Evolutionary conservation across 2,329 filamentous ascomycete species (phyloP), one percentile per base, ranked within the genome.

Genomic region (Rachicladosporium sp.): DNA sequence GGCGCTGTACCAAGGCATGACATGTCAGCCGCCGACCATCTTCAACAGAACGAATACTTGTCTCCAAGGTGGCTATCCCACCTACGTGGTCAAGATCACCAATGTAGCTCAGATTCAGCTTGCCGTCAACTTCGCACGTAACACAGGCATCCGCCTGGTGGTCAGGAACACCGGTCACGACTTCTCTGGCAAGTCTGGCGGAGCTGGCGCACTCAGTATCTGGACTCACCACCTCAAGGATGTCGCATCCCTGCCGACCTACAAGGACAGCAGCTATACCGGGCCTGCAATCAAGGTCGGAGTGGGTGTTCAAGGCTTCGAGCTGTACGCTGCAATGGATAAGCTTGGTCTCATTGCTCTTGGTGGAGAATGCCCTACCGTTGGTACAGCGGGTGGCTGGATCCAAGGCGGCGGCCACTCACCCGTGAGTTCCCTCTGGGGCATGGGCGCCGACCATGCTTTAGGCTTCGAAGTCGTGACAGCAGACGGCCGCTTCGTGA

Each of bases 141-240:
- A 44, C 27, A 43, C 42, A 13, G 48, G 48, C 29, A 39, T 50
- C 29, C 42, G 45, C 9, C 37, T 50, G 6, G 44, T 43, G 10
- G 39, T 50, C 31, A 49, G 46, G 41, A 50, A 50, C 30, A 49
- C 49, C 27, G 50, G 51, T 9, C 51, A 54, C 35, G 50, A 53
- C 33, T 54, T 48, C 29, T 13, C 30, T 21, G 45, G 45, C 10
- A 45, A 47, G 21, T 47, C 43, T 29, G 32, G 36, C 8, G 45
- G 45, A n/a, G 44, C 46, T 10, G 47, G 47, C 13, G 40, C 41
- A 3, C 45, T 52, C 5, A 45, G 41, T 19, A 31, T 54, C 13
- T 53, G 50, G 50, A 51, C 45, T 6, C 48, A 50, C 31, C 35
- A 44, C 19, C 29, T 52, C 6, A 43, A 46, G 29, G 40, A 43